phyloP scores from a whole-genome alignment of 2,329 filamentous ascomycete genomes.

The Aspergillus alliaceus region DNA sequence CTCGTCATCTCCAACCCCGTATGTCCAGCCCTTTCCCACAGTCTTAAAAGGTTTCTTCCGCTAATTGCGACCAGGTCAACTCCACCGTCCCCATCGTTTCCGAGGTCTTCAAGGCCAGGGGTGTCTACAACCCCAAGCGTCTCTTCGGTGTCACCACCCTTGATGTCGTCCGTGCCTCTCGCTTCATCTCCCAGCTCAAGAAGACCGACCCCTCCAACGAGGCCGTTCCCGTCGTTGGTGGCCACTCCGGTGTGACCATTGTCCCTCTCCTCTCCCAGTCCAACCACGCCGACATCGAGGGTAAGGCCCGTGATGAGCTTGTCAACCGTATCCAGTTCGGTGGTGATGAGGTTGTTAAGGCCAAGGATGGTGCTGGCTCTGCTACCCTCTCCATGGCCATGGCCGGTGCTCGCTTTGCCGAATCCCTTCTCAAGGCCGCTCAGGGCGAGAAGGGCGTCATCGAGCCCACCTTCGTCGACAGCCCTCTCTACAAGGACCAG shows the following conservation, averaged over 20 bases:
- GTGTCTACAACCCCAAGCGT: conserved; percentile 98
- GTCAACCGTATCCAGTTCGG: conserved; percentile 97
- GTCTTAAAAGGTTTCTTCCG: not conserved
- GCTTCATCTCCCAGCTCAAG: conserved; percentile 97
- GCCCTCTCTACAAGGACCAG: conserved; percentile 97
- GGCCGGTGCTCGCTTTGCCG: conserved; percentile 81
- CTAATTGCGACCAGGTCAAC: conserved; percentile 66
- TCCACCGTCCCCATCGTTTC: conserved; percentile 96
- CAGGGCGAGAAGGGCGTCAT: conserved; percentile 93
- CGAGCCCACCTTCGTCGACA: conserved; percentile 97
- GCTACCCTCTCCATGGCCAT: conserved; percentile 99
- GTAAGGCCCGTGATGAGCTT: conserved; percentile 72
- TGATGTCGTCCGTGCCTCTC: conserved; percentile 94
- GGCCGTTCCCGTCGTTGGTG: conserved; percentile 94
- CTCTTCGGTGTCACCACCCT: conserved; percentile 99
- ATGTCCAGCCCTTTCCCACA: conserved; percentile 26
- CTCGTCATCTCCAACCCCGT: conserved; percentile 97
- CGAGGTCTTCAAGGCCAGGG: conserved; percentile 92
- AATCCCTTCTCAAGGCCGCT: conserved; percentile 87
- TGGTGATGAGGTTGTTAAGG: conserved; percentile 98
- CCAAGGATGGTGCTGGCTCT: conserved; percentile 96
- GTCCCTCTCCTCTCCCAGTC: conserved; percentile 96
- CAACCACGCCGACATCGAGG: conserved; percentile 77
- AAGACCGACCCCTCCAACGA: conserved; percentile 84
- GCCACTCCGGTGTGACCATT: conserved; percentile 97